Evolutionary conservation across 2,329 filamentous ascomycete species (phyloP), one percentile per base, ranked within the genome.

Genomic region (Fusarium tanahbumbuense): DNA sequence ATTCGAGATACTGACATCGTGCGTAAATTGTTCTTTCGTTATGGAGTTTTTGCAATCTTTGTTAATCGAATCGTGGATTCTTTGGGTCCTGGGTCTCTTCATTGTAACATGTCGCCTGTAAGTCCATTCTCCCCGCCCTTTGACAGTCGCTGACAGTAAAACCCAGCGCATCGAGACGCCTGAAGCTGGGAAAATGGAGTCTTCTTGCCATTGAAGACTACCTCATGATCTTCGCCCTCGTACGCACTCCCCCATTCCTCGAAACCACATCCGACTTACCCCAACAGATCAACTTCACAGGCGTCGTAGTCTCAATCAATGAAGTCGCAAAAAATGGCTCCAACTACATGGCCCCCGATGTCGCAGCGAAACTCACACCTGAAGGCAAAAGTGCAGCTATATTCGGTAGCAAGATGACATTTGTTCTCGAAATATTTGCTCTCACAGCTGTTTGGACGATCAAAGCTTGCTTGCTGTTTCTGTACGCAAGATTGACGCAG

Each of bases 191-290:
- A 18, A 82, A 83, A 41, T 77, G 83, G 70, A 80, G 77, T 44
- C 79, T 79, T 9, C 82, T 88, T n/a, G 84, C 86, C 70, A 72
- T 83, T 27, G 88, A 89, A 70, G 88, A 90, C 73, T 88, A 83
- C 72, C 78, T 87, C 25, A 89, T 89, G 86, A 44, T 85, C 11
- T 79, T 87, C 57, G 82, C 84, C 10, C 78, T 85, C 22, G 79
- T 82, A 66, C 15, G 65, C 79, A 30, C 18, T 10, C 3, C 10
- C 18, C 34, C 18, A n/a, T 11, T 10, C 11, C 11, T 8, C n/a
- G 2, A 23, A 13, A 5, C 9, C 6, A 5, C 13, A 11, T 2
- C 11, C 22, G n/a, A 13, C 45, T 73, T 53, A 64, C 60, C 27
- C 10, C 2, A 16, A 1, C 1, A 78, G 75, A 40, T 73, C 20